Percentiles rank a stretch among this genome's conserved stretches.
Conservation (phyloP, 2,329 filamentous ascomycete genomes). For the Bertia moriformis region DNA sequence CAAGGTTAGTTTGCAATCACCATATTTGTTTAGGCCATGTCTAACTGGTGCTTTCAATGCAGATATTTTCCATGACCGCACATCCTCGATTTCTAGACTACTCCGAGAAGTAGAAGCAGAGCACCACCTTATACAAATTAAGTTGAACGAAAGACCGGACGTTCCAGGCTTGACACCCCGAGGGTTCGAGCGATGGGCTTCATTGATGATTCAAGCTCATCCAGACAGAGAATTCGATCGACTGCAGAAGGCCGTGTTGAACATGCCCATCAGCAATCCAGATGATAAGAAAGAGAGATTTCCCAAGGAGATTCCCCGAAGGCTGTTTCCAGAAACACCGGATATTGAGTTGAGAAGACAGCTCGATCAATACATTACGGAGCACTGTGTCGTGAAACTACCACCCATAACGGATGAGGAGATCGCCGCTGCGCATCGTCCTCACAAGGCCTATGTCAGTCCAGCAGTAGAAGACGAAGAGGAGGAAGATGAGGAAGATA, state of each 20-base stretch:
- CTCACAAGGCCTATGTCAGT: not conserved
- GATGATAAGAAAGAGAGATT: conserved; percentile 43
- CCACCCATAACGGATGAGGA: conserved; percentile 18
- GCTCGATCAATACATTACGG: conserved; percentile 31
- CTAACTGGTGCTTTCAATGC: conserved; percentile 3
- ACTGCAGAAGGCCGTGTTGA: conserved; percentile 37
- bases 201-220: conserved; percentile 42
- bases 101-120: conserved; percentile 24
- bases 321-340: conserved; percentile 34
- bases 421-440: conserved; percentile 2
- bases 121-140: conserved; percentile 27
- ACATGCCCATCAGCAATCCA: conserved; percentile 53
- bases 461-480: not conserved
- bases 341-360: conserved; percentile 33
- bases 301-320: conserved; percentile 44
- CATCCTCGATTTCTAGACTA: conserved; percentile 27
- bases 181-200: conserved; percentile 37
- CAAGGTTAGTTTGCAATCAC: conserved; percentile 20
- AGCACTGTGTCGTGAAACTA: conserved; percentile 29
- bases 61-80: conserved; percentile 29
- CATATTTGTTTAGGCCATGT: not conserved
- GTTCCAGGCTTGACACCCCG: conserved; percentile 28
- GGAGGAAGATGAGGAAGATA: not conserved
- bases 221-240: conserved; percentile 45
- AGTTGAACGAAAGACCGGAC: conserved; percentile 23